Evolutionary conservation across 148 eudicot species (phyloP).

Genomic region (Camellia japonica): DNA sequence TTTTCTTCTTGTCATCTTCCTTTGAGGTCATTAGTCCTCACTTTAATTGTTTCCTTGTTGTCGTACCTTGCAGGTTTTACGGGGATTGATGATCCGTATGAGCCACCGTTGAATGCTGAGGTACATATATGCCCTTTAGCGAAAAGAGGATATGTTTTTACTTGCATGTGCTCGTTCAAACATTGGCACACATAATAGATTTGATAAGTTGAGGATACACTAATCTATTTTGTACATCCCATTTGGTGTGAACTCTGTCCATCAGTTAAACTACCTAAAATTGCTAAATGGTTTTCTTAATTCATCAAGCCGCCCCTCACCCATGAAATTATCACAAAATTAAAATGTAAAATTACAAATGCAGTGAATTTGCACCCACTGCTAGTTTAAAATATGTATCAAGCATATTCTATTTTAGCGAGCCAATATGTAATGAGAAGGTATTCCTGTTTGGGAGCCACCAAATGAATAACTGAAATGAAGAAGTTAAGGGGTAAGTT

Average conservation of each 20-base stretch:
- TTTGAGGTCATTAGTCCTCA: not conserved
- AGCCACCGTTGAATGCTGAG: slow-evolving; percentile 76
- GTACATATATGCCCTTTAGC: slow-evolving; percentile 29
- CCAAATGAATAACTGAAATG: not conserved
- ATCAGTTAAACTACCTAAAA: too few species aligned
- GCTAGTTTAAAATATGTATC: not conserved
- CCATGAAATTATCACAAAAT: too few species aligned
- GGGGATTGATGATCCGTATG: slow-evolving; percentile 96
- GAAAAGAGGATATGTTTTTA: too few species aligned
- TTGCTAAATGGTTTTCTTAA: too few species aligned
- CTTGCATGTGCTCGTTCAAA: too few species aligned
- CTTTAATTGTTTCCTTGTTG: not conserved
- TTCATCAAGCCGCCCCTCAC: too few species aligned
- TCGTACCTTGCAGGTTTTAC: slow-evolving; percentile 71
- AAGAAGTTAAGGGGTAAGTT: not conserved
- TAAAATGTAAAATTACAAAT: too few species aligned
- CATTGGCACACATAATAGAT: too few species aligned
- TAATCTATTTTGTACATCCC: too few species aligned
- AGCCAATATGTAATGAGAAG: not conserved
- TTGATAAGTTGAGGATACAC: not conserved
- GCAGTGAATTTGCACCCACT: too few species aligned
- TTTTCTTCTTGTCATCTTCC: not conserved
- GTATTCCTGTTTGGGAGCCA: not conserved
- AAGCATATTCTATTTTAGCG: not conserved
- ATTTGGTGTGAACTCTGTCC: too few species aligned